Percentiles rank a stretch among this genome's conserved stretches.
phyloP scores from a whole-genome alignment of 257 asterid species.

The Solanum etuberosum region DNA sequence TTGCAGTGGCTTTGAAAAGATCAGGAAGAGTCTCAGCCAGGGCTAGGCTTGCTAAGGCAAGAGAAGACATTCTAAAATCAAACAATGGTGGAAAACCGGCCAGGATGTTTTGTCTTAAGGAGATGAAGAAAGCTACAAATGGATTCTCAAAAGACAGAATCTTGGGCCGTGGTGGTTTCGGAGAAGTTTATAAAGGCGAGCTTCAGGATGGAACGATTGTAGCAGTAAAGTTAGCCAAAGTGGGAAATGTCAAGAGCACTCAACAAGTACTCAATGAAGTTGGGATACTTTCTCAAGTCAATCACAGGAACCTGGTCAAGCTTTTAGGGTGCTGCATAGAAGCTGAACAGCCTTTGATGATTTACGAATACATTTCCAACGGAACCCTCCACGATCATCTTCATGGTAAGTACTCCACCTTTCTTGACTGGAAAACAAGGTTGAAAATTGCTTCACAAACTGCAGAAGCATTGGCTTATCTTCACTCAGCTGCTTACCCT shows the following conservation, averaged over 20 bases:
- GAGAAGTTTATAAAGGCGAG: constrained; percentile 31
- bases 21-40: constrained; percentile 5
- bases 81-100: constrained; percentile 21
- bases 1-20: constrained; percentile 1
- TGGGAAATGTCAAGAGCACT: constrained; percentile 26
- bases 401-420: constrained; percentile 15
- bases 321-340: constrained; percentile 34
- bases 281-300: constrained; percentile 36
- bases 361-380: constrained; percentile 30
- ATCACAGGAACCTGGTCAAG: constrained; percentile 32
- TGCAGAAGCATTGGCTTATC: constrained; percentile 35
- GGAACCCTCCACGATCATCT: constrained; percentile 35
- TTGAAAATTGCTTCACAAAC: constrained; percentile 27
- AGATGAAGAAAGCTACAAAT: constrained; percentile 32
- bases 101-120: constrained; percentile 19
- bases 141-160: constrained; percentile 25
- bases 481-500: constrained; percentile 33
- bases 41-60: constrained; percentile 20
- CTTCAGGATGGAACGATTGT: constrained; percentile 18
- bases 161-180: constrained; percentile 32
- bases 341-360: constrained; percentile 33
- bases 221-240: constrained; percentile 28
- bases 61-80: constrained; percentile 24
- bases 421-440: constrained; percentile 26
- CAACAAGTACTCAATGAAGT: constrained; percentile 30